Evolutionary conservation across 2,329 filamentous ascomycete genomes (phyloP), one percentile per base, ranked within the genome.

Genomic region (Septoria petroselini): DNA sequence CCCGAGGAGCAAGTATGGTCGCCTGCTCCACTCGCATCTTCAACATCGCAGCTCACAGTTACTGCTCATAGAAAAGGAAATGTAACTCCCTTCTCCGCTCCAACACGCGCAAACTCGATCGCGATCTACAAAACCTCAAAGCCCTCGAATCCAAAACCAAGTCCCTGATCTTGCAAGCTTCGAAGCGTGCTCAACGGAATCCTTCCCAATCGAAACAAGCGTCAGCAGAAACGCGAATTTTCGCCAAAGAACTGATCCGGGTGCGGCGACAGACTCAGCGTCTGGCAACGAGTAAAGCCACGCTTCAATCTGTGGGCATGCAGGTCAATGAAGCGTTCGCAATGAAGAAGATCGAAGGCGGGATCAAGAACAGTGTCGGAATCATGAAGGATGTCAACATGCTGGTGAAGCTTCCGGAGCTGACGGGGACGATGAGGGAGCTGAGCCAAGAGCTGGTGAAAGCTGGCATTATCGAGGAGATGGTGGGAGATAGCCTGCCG

Each of bases 341-440:
- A 1, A 85, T 97, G 62, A 84, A 89, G 61, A 95, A 95, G 77
- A 97, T 98, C 57, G 91, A 97, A 72, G 91, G 91, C 38, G 90
- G 85, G 64, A 90, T 98, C 65, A 81, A 82, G 59, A 85, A 86
- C 34, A 88, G 84, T 61, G 91, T 91, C 7, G 86, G 88, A 37
- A 91, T 98, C 61, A 97, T 98, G 93, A 91, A 91, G 72, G 90
- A 97, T 68, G 89, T 98, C 52, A 97, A 97, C 70, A 80, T 78
- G 12, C 76, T 97, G 19, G 83, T 96, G 41, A 79, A 85, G 21
- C 71, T 98, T 61, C 93, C 93, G 8, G 87, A 95, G 73, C 76
- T 97, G 54, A 88, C 85, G 15, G 83, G 81, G 11, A 96, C 91
- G 7, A 97, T 97, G 91, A 78, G 83, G 56, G 88, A 95, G 69